Evolutionary conservation across 257 asterid genomes (phyloP), one percentile per base, ranked within the genome.

Genomic region (Nemophila menziesii): DNA sequence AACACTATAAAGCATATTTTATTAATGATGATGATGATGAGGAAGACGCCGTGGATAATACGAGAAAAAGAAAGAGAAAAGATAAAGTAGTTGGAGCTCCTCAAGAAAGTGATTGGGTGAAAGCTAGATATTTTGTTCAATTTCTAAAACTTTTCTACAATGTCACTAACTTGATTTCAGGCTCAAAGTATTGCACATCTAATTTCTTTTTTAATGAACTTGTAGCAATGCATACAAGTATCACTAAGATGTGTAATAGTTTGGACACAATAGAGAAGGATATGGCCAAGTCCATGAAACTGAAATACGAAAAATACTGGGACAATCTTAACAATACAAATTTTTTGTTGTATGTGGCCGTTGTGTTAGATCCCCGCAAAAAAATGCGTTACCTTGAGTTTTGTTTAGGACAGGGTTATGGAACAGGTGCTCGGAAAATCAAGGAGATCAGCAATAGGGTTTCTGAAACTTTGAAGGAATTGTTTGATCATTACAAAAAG

Each of bases 351-450:
- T 56, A 33, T 26, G 21, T 47, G 16, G 63, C 37, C 21, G 23
- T 49, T 37, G 12, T 60, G 8, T 22, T 52, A 12, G 54, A 43
- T 36, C 54, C 38, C 9, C 24, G 60, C 4, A 44, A 33, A 11
- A 59, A 51, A 4, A 1, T 51, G 12, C 21, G 37, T 34, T 23
- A 20, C 38, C 16, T 51, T 33, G 14, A 41, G 11, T 43, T 43
- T 44, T 34, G 52, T 5, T 7, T 22, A 0, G 26, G n/a, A 1
- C 18, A 4, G 2, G 18, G 17, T n/a, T 4, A 45, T 0, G 54
- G 20, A 39, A 6, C 4, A 16, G 14, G 27, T 29, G 22, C 3
- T 7, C 3, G 4, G 8, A 36, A 20, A 2, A 13, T 20, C 11
- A 11, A 34, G 13, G 10, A 14, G 10, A 4, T 8, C 18, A 5